Percentiles rank a stretch among this genome's conserved stretches.
phyloP scores from a whole-genome alignment of 805 yeast genomes.

The Vanderwaltozyma polyspora region DNA sequence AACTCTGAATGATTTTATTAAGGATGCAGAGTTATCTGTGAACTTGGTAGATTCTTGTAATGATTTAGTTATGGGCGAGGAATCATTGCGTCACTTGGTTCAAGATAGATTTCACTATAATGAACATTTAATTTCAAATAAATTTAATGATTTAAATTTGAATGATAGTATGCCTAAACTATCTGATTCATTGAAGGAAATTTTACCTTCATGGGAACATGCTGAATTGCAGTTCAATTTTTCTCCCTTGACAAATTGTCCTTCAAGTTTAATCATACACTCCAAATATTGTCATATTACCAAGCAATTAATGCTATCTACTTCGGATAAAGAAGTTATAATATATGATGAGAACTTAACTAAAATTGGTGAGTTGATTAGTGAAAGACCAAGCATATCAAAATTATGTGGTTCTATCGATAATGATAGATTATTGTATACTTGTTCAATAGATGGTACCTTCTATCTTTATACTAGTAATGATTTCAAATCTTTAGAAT shows the following conservation, averaged over 20 bases:
- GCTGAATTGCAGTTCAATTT: not conserved
- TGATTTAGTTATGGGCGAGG: not conserved
- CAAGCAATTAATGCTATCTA: constrained; percentile 5
- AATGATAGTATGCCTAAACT: constrained; percentile 5
- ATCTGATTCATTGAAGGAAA: not conserved
- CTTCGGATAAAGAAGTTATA: constrained; percentile 6
- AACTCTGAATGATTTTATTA: constrained; percentile 40
- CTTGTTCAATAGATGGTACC: constrained; percentile 19
- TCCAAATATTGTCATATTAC: constrained; percentile 1
- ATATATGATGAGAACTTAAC: constrained; percentile 2
- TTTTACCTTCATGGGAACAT: constrained; percentile 14
- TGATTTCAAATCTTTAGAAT: not conserved
- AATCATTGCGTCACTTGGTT: constrained; percentile 12
- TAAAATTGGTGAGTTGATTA: not conserved
- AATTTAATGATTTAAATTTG: constrained; percentile 8
- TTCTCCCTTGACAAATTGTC: not conserved
- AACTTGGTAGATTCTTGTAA: constrained; percentile 1
- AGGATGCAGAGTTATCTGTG: constrained; percentile 13
- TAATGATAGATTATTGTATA: constrained; percentile 6
- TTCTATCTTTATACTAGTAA: constrained; percentile 6
- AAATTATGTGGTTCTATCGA: constrained; percentile 16
- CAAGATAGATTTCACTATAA: constrained; percentile 20
- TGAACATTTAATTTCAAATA: constrained; percentile 8
- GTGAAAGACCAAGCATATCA: constrained; percentile 7
- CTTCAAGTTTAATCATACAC: not conserved